Conservation (phyloP, 345 rosid genomes). For the Psidium friedrichsthalianum region DNA sequence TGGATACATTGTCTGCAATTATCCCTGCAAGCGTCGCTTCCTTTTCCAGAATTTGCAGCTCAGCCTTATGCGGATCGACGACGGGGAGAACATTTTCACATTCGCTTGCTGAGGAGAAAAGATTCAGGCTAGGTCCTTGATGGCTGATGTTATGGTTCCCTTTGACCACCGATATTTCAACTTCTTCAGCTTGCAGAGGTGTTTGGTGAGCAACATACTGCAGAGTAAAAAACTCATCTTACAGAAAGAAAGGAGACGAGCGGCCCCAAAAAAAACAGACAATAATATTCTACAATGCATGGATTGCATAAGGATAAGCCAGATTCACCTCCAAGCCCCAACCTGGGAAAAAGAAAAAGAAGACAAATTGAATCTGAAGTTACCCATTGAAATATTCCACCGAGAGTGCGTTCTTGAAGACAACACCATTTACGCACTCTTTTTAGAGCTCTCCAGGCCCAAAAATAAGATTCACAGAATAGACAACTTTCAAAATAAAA, state of each 20-base stretch:
- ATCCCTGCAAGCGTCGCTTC: conserved; percentile 38
- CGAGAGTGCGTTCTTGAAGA: background rate
- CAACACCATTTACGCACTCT: background rate
- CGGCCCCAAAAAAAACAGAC: background rate
- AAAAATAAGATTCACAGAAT: background rate
- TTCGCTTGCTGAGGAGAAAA: conserved; percentile 11
- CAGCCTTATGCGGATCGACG: background rate
- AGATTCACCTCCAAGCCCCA: background rate
- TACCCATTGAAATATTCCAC: background rate
- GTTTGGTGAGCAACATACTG: conserved; percentile 72
- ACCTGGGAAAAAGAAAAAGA: background rate
- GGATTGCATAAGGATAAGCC: background rate
- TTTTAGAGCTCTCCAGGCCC: background rate
- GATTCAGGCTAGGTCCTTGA: conserved; percentile 8
- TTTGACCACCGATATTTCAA: conserved; percentile 49
- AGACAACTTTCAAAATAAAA: background rate
- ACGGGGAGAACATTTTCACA: background rate
- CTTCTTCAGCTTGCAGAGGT: conserved; percentile 51
- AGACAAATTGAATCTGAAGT: background rate
- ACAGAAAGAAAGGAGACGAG: background rate
- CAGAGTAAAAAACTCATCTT: conserved; percentile 1
- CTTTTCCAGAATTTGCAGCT: conserved; percentile 42
- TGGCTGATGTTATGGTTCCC: conserved; percentile 15
- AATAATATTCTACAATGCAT: background rate
- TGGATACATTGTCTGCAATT: conserved; percentile 12